Evolutionary conservation across 2,329 filamentous ascomycete species (phyloP).

Genomic region (Clonostachys chloroleuca): DNA sequence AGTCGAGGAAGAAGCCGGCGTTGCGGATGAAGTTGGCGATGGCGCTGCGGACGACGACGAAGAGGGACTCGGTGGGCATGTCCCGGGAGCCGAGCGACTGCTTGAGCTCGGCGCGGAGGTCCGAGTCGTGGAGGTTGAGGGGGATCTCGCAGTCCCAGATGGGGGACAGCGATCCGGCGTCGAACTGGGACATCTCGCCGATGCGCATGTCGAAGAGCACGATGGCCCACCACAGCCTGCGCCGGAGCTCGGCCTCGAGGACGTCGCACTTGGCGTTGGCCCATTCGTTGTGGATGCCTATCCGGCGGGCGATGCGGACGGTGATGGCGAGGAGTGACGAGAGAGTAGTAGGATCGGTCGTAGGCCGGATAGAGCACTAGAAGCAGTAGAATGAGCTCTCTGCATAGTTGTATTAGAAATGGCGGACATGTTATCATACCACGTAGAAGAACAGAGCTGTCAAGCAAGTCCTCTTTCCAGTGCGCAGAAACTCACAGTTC

Average conservation of each 20-base stretch:
- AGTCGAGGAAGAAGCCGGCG: conserved; percentile 23
- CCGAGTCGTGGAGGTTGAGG: conserved; percentile 39
- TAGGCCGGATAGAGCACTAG: conserved; percentile 40
- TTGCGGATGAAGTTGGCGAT: conserved; percentile 31
- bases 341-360: conserved; percentile 42
- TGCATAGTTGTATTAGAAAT: neutral
- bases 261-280: conserved; percentile 10
- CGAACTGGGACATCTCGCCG: conserved; percentile 40
- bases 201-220: conserved; percentile 54
- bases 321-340: conserved; percentile 48
- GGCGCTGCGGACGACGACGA: conserved; percentile 30
- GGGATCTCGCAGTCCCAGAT: conserved; percentile 36
- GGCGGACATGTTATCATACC: conserved; percentile 21
- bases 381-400: neutral
- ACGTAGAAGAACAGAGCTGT: conserved; percentile 54
- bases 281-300: conserved; percentile 49
- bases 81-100: conserved; percentile 15
- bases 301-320: conserved; percentile 51
- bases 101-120: conserved; percentile 34
- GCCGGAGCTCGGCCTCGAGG: conserved; percentile 55
- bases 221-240: conserved; percentile 59
- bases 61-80: conserved; percentile 34
- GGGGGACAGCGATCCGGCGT: conserved; percentile 18
- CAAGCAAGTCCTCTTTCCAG: conserved; percentile 44
- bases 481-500: conserved; percentile 43